Evolutionary conservation across 306 rosid species (phyloP), one percentile per base, ranked within the genome.

Genomic region (Datisca glomerata): DNA sequence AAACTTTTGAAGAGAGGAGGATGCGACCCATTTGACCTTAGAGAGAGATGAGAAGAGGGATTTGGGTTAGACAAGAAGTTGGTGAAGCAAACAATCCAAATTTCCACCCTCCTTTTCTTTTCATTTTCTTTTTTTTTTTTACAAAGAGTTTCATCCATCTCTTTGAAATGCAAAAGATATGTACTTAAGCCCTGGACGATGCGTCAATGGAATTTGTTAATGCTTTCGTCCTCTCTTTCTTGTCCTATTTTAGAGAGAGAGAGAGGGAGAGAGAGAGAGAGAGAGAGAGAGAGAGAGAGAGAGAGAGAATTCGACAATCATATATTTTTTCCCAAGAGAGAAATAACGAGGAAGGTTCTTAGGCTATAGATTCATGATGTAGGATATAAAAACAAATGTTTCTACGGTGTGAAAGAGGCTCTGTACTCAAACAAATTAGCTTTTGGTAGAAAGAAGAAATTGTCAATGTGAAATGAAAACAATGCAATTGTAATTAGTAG

Each of bases 71-170:
- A 51, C 57, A 62, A 49, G 60, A 72, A 67, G 76, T 74, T 65
- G 81, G 73, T 74, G 76, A 21, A 61, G 67, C 86, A 60, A 68
- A 53, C 77, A 49, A 60, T 64, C 73, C 41, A 68, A 58, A 56
- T 34, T 33, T 57, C 62, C 49, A 24, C 47, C 41, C n/a, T n/a
- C n/a, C n/a, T n/a, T n/a, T n/a, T n/a, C n/a, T n/a, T n/a, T n/a
- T n/a, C n/a, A n/a, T n/a, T n/a, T n/a, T n/a, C n/a, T n/a, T n/a
- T n/a, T n/a, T n/a, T n/a, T n/a, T n/a, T n/a, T n/a, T n/a, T n/a
- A n/a, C n/a, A n/a, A n/a, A n/a, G n/a, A n/a, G n/a, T n/a, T n/a
- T n/a, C n/a, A n/a, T n/a, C n/a, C 37, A 44, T 27, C 41, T 21
- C 33, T 49, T 69, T 21, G 59, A 49, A 56, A 57, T 27, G 50